Conservation (phyloP, 768 basidiomycete species). For the Termitomyces sp. region DNA sequence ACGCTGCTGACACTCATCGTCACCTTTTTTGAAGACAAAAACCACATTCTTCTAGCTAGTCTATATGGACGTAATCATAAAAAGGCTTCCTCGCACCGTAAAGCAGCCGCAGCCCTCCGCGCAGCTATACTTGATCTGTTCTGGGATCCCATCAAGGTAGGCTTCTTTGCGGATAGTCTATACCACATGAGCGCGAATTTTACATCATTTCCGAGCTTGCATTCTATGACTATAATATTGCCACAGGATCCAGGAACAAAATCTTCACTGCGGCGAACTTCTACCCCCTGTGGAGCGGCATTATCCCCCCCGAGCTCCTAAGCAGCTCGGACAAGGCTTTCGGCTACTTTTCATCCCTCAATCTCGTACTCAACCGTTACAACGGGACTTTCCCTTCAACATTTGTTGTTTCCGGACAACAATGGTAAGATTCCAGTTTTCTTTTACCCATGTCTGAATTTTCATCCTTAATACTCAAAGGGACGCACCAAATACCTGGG, state of each 20-base stretch:
- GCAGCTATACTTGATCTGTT: constrained; percentile 78
- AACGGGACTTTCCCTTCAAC: constrained; percentile 85
- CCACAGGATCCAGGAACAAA: constrained; percentile 56
- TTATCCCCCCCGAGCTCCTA: constrained; percentile 72
- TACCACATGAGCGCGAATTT: not conserved
- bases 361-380: constrained; percentile 79
- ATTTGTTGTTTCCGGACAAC: constrained; percentile 72
- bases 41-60: constrained; percentile 54
- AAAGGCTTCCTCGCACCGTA: constrained; percentile 47
- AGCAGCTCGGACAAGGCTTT: constrained; percentile 57
- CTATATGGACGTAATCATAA: constrained; percentile 51
- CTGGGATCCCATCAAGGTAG: constrained; percentile 73
- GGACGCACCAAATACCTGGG: constrained; percentile 91
- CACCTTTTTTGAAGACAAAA: constrained; percentile 44
- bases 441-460: not conserved
- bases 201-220: constrained; percentile 48
- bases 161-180: not conserved
- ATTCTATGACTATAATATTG: constrained; percentile 89
- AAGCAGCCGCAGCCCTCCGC: constrained; percentile 54
- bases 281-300: constrained; percentile 86
- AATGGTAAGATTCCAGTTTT: constrained; percentile 52
- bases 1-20: not conserved
- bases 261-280: constrained; percentile 75
- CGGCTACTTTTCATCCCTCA: constrained; percentile 67
- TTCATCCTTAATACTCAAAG: constrained; percentile 28